Conservation (phyloP, 345 rosid genomes). For the Garcia nutans region DNA sequence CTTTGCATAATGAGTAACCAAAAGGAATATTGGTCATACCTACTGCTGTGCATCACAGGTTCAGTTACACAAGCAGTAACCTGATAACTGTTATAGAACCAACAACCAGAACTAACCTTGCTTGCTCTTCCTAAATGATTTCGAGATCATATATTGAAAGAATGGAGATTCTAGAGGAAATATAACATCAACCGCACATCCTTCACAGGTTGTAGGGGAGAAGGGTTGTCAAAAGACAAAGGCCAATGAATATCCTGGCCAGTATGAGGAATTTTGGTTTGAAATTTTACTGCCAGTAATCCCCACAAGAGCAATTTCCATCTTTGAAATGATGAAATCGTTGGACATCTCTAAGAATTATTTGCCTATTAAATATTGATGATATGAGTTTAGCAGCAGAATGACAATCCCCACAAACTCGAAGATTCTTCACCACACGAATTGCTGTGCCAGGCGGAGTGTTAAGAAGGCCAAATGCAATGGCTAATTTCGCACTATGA, state of each 20-base stretch:
- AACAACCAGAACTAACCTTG: not conserved
- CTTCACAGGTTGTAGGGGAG: not conserved
- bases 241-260: not conserved
- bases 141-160: not conserved
- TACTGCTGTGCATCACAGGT: not conserved
- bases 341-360: slow-evolving; percentile 30
- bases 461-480: slow-evolving; percentile 26
- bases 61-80: not conserved
- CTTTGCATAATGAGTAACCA: not conserved
- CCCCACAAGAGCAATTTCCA: slow-evolving; percentile 32
- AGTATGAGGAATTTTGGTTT: not conserved
- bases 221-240: not conserved
- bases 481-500: slow-evolving; percentile 28
- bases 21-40: not conserved
- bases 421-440: slow-evolving; percentile 35
- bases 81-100: not conserved
- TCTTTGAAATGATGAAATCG: slow-evolving; percentile 29
- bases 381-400: slow-evolving; percentile 33
- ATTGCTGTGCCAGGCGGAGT: slow-evolving; percentile 25
- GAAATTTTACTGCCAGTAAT: slow-evolving; percentile 18
- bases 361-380: slow-evolving; percentile 17
- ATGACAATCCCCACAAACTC: slow-evolving; percentile 32
- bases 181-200: not conserved
- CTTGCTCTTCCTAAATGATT: not conserved
- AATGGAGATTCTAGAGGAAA: not conserved